Base-by-base conservation (phyloP, 495 filamentous ascomycete species). In the Penicillium angulare region DNA sequence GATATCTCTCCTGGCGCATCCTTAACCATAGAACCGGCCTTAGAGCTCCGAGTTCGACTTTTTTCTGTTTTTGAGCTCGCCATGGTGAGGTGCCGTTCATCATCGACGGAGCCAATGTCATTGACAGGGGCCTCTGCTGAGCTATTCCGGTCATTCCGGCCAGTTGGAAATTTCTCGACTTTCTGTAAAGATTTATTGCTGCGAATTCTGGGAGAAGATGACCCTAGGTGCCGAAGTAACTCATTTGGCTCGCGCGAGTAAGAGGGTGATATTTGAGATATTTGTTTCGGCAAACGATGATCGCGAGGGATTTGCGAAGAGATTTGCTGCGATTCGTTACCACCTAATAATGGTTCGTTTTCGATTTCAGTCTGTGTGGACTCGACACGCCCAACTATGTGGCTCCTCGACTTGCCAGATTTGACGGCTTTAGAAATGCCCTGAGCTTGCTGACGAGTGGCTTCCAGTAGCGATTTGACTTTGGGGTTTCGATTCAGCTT, bases 401-500 rank as follows among this genome's bases (percentile, higher is more conserved):
- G 5, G 18, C 12, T 21, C 18, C 16, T 39, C 3, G 17, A 29
- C 5, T 27, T 29, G 7, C 20, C 12, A 27, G 5, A 26, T 23
- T 22, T 31, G 13, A 18, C 1, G 20, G 24, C 8, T 18, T 17
- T 22, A 23, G 17, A 17, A 9, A 17, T 7, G 16, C 21, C 15
- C 46, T 36, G 34, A 5, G 33, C 53, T 40, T 43, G 27, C 13
- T 50, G 49, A n/a, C 7, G 38, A 27, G 39, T 45, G 20, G 33
- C 39, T 20, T 50, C 40, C 46, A 70, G 56, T 16, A 66, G 44
- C 8, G 17, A 39, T 32, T 49, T 55, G 5, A 68, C 38, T 15
- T 7, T 4, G 1, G 32, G 35, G n/a, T 53, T 57, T 3, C 64
- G 65, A 20, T 31, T 52, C 8, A 67, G 16, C 20, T 49, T 49